Base-by-base conservation (phyloP, 2,329 filamentous ascomycete species). In the Chrysoporthe cubensis region DNA sequence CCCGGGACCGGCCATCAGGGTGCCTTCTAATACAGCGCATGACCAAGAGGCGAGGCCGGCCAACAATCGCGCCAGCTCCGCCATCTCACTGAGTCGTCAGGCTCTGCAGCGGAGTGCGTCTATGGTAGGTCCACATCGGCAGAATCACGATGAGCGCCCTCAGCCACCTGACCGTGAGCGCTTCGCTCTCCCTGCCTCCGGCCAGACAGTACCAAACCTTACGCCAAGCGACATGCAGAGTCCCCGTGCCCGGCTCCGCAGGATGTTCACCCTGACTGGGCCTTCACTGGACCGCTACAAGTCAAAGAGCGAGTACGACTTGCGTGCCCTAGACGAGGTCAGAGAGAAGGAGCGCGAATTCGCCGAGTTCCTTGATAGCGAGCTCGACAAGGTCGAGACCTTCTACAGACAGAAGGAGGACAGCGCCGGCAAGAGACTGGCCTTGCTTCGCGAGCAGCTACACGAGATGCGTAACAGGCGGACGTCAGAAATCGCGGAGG, bases 391-490 rank as follows among this genome's bases (percentile, higher is more conserved):
- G 79, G 93, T 99, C 13, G 94, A 99, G 76, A 80, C 83, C 0
- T 99, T 99, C 75, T 98, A 98, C 81, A 89, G 88, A 73, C 81
- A 88, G 72, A 97, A 97, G 76, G 96, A 99, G 76, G 86, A 92
- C 40, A 93, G 97, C 76, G 93, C 95, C 0, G 91, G 88, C 0
- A 82, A 90, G 65, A 88, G 94, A 2, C 81, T 97, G 34, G 81
- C 83, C 0, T 78, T 91, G 4, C 83, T 99, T 59, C 88, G 92
- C 54, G 88, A 94, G 63, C 96, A 99, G 77, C 84, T 99, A 43
- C 94, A 97, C 75, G 91, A 96, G 73, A 97, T 98, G 93, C 87
- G 94, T 57, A 93, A 96, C 76, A 87, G 91, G 16, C 89, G 95
- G 32, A 85, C 93, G 40, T 86, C 90, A 64, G 93, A 97, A 75